These are phyloP conservation scores for Backusella tarrabulga DNA, from an alignment of 192 early-diverging fungal species.

Conservation along the genomic window DNA sequence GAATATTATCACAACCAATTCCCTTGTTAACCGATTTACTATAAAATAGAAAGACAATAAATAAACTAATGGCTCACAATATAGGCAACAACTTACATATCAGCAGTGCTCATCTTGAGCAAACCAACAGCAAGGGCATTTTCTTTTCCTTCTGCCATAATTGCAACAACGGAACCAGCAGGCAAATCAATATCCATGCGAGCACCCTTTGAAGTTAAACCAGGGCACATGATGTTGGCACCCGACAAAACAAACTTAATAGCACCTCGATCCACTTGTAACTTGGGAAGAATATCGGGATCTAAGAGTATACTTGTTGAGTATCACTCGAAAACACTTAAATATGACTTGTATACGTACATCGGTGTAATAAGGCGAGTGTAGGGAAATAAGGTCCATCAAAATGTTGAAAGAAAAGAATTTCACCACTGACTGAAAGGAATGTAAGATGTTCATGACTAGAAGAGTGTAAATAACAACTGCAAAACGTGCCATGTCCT, in stretches of 20 bases:
- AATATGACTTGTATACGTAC: constrained; percentile 40
- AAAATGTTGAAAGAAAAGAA: constrained; percentile 95
- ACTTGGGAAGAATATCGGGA: constrained; percentile 85
- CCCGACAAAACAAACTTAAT: constrained; percentile 98
- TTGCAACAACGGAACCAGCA: constrained; percentile 73
- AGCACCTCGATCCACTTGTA: constrained; percentile 95
- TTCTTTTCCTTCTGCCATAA: constrained; percentile 96
- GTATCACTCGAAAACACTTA: neutral
- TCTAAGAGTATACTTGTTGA: constrained; percentile 41
- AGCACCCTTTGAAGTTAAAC: constrained; percentile 92
- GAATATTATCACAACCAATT: constrained; percentile 85
- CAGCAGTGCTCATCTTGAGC: constrained; percentile 83
- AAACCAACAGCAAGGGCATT: constrained; percentile 89
- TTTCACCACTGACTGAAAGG: constrained; percentile 76
- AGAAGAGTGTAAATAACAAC: neutral
- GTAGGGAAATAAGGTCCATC: constrained; percentile 90
- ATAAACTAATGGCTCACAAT: neutral
- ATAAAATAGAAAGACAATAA: constrained; percentile 6
- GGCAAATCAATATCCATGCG: constrained; percentile 72
- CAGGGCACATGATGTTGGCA: constrained; percentile 99
- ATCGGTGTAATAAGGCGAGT: constrained; percentile 87
- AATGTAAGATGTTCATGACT: constrained; percentile 89
- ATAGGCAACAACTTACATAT: constrained; percentile 67
- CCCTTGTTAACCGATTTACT: constrained; percentile 79
- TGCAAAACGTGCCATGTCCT: neutral